A percentile compares a stretch with the other conserved stretches of the same genome.
phyloP scores from a whole-genome alignment of 495 filamentous ascomycete genomes.

The Beverwykella pulmonaria region DNA sequence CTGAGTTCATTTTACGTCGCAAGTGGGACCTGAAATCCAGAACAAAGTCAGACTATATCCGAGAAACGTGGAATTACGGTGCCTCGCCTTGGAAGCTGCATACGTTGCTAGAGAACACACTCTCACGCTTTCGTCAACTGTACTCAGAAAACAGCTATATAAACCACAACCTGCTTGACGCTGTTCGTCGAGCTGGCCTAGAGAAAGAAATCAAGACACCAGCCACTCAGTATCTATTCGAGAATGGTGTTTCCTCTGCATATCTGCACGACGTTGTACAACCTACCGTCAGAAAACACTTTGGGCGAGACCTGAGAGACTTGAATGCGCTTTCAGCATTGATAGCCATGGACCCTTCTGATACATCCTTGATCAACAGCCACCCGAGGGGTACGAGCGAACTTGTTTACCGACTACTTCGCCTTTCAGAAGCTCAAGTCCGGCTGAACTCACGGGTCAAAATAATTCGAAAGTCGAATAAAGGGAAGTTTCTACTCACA shows the following conservation, averaged over 20 bases:
- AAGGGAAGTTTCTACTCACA: constrained; percentile 1
- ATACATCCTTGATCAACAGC: neutral
- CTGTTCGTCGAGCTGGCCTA: constrained; percentile 8
- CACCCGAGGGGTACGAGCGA: constrained; percentile 7
- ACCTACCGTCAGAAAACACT: constrained; percentile 13
- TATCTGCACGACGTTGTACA: constrained; percentile 6
- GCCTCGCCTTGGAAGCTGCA: constrained; percentile 6
- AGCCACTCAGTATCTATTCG: constrained; percentile 8
- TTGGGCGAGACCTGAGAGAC: constrained; percentile 15
- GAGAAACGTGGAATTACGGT: constrained; percentile 18
- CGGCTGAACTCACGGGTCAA: constrained; percentile 3
- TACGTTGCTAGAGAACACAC: constrained; percentile 2
- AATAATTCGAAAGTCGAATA: constrained; percentile 6
- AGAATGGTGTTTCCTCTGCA: neutral
- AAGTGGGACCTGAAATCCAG: constrained; percentile 11
- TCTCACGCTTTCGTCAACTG: constrained; percentile 2
- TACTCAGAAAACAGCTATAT: neutral
- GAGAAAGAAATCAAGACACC: constrained; percentile 12
- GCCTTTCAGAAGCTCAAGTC: constrained; percentile 9
- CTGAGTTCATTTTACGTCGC: constrained; percentile 6
- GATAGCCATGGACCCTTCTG: constrained; percentile 15
- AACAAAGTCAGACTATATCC: neutral
- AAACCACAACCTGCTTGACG: constrained; percentile 2
- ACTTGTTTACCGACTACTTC: constrained; percentile 13
- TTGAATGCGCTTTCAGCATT: constrained; percentile 13